A percentile compares a stretch with the other conserved stretches of the same genome.
phyloP scores from a whole-genome alignment of 345 rosid genomes.

The Gossypioides kirkii region DNA sequence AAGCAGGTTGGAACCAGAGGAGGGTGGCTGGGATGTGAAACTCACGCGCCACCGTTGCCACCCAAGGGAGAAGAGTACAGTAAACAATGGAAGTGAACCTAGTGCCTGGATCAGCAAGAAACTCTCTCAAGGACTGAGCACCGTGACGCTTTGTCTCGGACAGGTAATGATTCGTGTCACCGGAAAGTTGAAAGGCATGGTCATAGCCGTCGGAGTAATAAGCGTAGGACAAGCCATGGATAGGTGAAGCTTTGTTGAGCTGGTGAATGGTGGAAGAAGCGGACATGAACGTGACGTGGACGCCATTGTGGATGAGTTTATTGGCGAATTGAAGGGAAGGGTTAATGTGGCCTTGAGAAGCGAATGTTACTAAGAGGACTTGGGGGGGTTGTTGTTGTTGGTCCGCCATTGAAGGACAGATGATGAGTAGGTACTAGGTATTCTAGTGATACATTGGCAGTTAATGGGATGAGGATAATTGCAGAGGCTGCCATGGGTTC shows the following conservation, averaged over 20 bases:
- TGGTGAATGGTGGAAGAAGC: not conserved
- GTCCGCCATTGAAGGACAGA: not conserved
- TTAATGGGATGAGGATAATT: not conserved
- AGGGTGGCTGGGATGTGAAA: slow-evolving; percentile 34
- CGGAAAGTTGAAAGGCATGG: not conserved
- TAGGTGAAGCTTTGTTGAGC: not conserved
- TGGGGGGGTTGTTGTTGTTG: not conserved
- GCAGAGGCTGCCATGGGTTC: not conserved
- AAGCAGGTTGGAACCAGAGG: slow-evolving; percentile 67
- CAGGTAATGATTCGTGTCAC: not conserved
- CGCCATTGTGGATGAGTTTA: not conserved
- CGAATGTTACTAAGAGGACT: slow-evolving; percentile 1
- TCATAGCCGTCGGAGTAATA: not conserved
- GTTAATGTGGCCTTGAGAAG: not conserved
- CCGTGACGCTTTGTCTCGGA: not conserved
- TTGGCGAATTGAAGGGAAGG: slow-evolving; percentile 4
- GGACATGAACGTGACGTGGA: not conserved
- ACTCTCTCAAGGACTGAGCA: not conserved
- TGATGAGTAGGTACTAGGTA: not conserved
- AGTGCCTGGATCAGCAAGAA: slow-evolving; percentile 11
- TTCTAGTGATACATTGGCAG: not conserved
- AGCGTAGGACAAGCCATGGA: not conserved
- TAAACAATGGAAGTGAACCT: slow-evolving; percentile 36
- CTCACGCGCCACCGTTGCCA: slow-evolving; percentile 39
- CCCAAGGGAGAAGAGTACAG: slow-evolving; percentile 58